phyloP scores from a whole-genome alignment of 768 basidiomycete species.

The Hysterangium stoloniferum region DNA sequence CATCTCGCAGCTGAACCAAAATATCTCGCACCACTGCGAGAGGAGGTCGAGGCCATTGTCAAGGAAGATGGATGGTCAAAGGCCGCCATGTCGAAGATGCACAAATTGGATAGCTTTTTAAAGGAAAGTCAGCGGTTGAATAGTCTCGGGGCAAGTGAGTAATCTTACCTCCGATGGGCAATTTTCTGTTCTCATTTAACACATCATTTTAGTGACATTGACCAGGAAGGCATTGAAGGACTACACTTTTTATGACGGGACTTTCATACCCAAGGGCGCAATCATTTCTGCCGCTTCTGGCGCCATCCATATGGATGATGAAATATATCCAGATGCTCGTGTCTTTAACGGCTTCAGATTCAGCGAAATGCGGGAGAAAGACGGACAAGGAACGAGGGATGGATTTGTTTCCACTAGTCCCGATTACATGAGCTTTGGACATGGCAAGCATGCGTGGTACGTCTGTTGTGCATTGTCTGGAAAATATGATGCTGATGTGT shows the following conservation, averaged over 20 bases:
- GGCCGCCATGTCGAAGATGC: conserved; percentile 11
- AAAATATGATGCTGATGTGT: conserved; percentile 1
- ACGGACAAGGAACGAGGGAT: conserved; percentile 10
- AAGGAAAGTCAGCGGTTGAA: conserved; percentile 11
- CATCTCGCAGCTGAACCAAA: conserved; percentile 31
- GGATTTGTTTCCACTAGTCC: conserved; percentile 13
- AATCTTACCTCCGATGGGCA: neutral
- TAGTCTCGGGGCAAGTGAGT: conserved; percentile 10
- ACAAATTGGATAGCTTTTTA: conserved; percentile 15
- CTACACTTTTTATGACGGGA: conserved; percentile 38
- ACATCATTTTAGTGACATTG: conserved; percentile 17
- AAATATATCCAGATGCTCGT: conserved; percentile 26
- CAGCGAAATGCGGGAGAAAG: conserved; percentile 21
- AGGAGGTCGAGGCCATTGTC: conserved; percentile 12
- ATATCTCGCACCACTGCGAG: conserved; percentile 18
- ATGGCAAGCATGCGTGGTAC: conserved; percentile 30
- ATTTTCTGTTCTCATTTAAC: neutral
- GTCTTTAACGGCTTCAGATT: conserved; percentile 39
- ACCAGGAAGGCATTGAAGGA: conserved; percentile 29
- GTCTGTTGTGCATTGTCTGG: neutral
- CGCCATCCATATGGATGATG: conserved; percentile 32
- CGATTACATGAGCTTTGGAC: conserved; percentile 20
- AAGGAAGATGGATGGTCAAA: conserved; percentile 14
- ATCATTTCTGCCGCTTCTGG: conserved; percentile 24
- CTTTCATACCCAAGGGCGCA: conserved; percentile 31